phyloP scores from a whole-genome alignment of 176 grass and related monocot genomes.

The Cocos nucifera region DNA sequence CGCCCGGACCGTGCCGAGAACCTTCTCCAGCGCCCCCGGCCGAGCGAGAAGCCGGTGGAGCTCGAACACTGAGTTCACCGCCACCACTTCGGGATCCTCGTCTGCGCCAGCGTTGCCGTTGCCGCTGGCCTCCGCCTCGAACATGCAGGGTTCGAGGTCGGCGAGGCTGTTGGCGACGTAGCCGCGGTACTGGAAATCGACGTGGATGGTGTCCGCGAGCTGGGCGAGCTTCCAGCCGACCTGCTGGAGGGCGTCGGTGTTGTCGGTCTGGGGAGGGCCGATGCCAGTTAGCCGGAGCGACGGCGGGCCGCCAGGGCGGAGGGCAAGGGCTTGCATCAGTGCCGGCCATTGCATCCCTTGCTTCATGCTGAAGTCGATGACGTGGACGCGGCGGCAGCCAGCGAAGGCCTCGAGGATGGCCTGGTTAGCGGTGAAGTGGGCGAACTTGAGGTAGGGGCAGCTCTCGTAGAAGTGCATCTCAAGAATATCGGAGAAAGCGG shows the following conservation, averaged over 20 bases:
- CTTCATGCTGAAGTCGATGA: conserved; percentile 91
- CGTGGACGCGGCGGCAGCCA: conserved; percentile 75
- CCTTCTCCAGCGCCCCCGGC: conserved; percentile 8
- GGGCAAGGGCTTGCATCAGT: conserved; percentile 78
- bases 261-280: conserved; percentile 14
- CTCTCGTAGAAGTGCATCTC: conserved; percentile 94
- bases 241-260: too few relatives aligned
- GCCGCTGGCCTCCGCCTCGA: too few relatives aligned
- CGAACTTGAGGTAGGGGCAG: conserved; percentile 97
- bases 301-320: conserved; percentile 62
- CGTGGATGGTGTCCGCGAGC: too few relatives aligned
- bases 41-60: conserved; percentile 1
- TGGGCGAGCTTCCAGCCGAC: too few relatives aligned
- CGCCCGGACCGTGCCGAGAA: not conserved
- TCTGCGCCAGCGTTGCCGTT: not conserved
- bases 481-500: conserved; percentile 71
- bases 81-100: not conserved
- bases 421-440: conserved; percentile 98
- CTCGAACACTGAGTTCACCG: conserved; percentile 9
- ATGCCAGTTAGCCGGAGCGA: conserved; percentile 82
- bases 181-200: too few relatives aligned
- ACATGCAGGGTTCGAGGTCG: too few relatives aligned
- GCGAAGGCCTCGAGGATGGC: conserved; percentile 92
- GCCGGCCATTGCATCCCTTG: conserved; percentile 99
- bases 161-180: too few relatives aligned